These are phyloP conservation scores for Cryptosporidium baileyi DNA, from an alignment of 169 alveolate genomes.

Conservation along the genomic window DNA sequence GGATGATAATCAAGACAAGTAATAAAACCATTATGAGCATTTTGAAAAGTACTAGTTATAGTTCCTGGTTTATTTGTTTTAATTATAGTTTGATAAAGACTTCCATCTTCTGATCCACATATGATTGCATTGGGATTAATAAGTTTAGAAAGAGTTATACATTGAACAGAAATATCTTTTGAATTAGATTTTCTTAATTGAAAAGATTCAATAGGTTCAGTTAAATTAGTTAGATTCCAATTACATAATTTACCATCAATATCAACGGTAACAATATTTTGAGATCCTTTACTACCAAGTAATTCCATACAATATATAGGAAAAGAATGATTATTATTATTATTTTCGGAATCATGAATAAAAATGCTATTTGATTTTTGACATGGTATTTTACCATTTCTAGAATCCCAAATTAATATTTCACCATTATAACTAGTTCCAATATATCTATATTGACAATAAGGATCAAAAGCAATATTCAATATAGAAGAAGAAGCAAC, in stretches of 20 bases:
- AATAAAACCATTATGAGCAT: constrained; percentile 51
- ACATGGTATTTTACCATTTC: constrained; percentile 42
- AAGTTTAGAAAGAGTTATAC: constrained; percentile 55
- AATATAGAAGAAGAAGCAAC: constrained; percentile 31
- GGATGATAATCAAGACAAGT: constrained; percentile 66
- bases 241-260: constrained; percentile 61
- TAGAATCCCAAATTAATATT: constrained; percentile 58
- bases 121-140: constrained; percentile 52
- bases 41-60: constrained; percentile 27
- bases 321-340: constrained; percentile 26
- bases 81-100: constrained; percentile 45
- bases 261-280: constrained; percentile 50
- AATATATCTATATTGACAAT: constrained; percentile 26
- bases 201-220: constrained; percentile 54
- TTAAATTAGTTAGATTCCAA: constrained; percentile 59
- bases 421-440: constrained; percentile 65
- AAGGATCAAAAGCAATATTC: constrained; percentile 32
- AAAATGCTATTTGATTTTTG: constrained; percentile 41
- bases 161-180: constrained; percentile 36
- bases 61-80: constrained; percentile 63
- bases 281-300: constrained; percentile 63
- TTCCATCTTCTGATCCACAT: constrained; percentile 68
- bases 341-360: constrained; percentile 32
- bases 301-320: constrained; percentile 67
- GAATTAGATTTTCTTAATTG: constrained; percentile 58